Conservation (phyloP, 2,329 filamentous ascomycete species). For the Talaromyces sp. region DNA sequence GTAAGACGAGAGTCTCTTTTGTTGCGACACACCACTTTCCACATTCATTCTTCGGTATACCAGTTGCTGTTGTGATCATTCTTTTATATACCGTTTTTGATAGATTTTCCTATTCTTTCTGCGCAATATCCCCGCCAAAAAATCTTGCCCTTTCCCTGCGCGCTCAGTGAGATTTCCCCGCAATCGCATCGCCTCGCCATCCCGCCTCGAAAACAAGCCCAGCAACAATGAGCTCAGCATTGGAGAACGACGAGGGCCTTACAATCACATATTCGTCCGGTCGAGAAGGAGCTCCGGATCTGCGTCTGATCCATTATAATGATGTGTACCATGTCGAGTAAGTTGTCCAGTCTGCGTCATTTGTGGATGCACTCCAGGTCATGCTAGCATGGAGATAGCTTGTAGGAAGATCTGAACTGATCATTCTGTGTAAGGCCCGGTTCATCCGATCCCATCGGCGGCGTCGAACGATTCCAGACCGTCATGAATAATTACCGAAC, state of each 20-base stretch:
- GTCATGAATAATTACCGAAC: constrained; percentile 69
- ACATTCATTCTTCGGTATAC: neutral
- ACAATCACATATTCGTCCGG: constrained; percentile 42
- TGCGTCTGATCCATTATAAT: constrained; percentile 86
- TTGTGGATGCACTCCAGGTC: neutral
- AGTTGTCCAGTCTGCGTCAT: constrained; percentile 7
- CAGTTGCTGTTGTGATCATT: neutral
- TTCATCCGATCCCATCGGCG: constrained; percentile 77
- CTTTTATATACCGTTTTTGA: neutral
- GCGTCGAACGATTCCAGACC: constrained; percentile 73
- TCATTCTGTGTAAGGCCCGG: constrained; percentile 36
- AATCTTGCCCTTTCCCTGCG: neutral
- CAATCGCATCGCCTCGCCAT: neutral
- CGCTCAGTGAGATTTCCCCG: neutral
- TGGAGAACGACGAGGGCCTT: constrained; percentile 28
- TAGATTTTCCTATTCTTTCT: no score
- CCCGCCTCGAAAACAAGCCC: neutral
- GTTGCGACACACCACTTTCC: neutral
- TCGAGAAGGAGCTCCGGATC: constrained; percentile 54
- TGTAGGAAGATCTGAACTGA: neutral
- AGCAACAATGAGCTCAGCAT: neutral
- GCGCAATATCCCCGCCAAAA: neutral
- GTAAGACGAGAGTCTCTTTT: neutral
- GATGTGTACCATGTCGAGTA: constrained; percentile 87
- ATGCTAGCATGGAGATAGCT: neutral